These are phyloP conservation scores for Dothidotthia symphoricarpi DNA, from an alignment of 2,329 filamentous ascomycete genomes.

Conservation along the genomic window DNA sequence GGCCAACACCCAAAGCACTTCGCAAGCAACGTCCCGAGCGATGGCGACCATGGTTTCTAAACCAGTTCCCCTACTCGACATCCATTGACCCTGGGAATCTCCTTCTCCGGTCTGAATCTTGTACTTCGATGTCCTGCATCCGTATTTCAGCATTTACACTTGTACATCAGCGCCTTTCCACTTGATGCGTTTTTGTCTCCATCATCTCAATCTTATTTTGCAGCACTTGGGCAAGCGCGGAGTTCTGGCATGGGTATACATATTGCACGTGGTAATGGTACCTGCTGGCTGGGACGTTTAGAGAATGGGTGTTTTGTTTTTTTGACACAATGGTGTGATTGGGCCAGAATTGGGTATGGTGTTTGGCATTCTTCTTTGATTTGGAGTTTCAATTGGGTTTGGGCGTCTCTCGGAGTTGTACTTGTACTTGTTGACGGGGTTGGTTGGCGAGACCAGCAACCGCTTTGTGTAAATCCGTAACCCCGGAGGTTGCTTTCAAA, in stretches of 20 bases:
- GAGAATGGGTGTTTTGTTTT: not conserved
- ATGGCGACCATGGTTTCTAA: slow-evolving; percentile 16
- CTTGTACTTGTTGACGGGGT: not conserved
- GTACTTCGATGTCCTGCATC: not conserved
- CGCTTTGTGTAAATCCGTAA: not conserved
- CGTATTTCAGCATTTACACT: slow-evolving; percentile 5
- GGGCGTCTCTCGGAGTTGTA: slow-evolving; percentile 2
- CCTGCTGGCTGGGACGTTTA: not conserved
- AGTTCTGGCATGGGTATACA: slow-evolving; percentile 5
- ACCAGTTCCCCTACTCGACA: not conserved
- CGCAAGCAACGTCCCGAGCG: slow-evolving; percentile 29
- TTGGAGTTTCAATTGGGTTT: not conserved
- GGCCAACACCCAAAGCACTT: slow-evolving; percentile 17
- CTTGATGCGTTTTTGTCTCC: not conserved
- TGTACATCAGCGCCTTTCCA: not conserved
- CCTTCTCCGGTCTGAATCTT: slow-evolving; percentile 2
- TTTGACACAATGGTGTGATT: not conserved
- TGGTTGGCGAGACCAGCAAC: not conserved
- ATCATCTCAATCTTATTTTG: not conserved
- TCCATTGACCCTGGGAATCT: not conserved
- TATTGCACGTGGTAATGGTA: not conserved
- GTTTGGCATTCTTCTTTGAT: no score
- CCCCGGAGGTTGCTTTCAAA: not conserved
- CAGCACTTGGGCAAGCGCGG: slow-evolving; percentile 15
- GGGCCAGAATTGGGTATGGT: no score